Evolutionary conservation across 768 basidiomycete genomes (phyloP).

Genomic region (Boletus tylopilopsis): DNA sequence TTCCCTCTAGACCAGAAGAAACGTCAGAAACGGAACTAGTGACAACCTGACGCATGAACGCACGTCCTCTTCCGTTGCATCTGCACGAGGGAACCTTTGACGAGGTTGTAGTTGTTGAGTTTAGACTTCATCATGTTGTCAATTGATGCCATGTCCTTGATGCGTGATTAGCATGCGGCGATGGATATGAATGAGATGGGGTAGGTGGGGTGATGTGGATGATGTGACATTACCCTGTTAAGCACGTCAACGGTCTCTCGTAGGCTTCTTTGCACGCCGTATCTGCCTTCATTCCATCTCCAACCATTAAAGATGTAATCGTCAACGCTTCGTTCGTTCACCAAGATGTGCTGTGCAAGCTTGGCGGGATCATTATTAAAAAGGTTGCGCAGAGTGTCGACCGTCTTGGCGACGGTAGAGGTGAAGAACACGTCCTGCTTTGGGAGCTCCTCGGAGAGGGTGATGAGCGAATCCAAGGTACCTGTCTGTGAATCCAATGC

Average conservation of each 20-base stretch:
- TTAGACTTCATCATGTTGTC: constrained; percentile 94
- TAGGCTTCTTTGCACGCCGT: constrained; percentile 77
- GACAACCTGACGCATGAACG: constrained; percentile 22
- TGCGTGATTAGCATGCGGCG: constrained; percentile 23
- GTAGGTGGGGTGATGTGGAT: constrained; percentile 7
- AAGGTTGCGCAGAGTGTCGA: constrained; percentile 89
- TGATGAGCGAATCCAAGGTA: constrained; percentile 85
- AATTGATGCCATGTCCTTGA: constrained; percentile 85
- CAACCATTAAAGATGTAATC: constrained; percentile 77
- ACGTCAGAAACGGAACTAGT: constrained; percentile 4
- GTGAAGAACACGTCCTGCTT: constrained; percentile 92
- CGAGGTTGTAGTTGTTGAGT: constrained; percentile 85
- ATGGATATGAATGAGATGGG: constrained; percentile 14
- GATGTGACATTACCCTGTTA: constrained; percentile 59
- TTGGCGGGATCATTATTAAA: constrained; percentile 83
- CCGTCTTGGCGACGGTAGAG: constrained; percentile 81
- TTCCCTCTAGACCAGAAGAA: constrained; percentile 63
- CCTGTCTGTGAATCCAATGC: constrained; percentile 61
- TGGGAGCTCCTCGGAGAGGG: constrained; percentile 87
- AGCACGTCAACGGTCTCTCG: constrained; percentile 82
- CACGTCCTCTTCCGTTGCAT: constrained; percentile 95
- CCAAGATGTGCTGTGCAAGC: constrained; percentile 68
- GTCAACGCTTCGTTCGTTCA: constrained; percentile 78
- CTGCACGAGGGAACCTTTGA: constrained; percentile 87
- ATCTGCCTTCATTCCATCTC: constrained; percentile 94